Evolutionary conservation across 805 yeast genomes (phyloP), one percentile per base, ranked within the genome.

Genomic region (Wickerhamiella australiensis): DNA sequence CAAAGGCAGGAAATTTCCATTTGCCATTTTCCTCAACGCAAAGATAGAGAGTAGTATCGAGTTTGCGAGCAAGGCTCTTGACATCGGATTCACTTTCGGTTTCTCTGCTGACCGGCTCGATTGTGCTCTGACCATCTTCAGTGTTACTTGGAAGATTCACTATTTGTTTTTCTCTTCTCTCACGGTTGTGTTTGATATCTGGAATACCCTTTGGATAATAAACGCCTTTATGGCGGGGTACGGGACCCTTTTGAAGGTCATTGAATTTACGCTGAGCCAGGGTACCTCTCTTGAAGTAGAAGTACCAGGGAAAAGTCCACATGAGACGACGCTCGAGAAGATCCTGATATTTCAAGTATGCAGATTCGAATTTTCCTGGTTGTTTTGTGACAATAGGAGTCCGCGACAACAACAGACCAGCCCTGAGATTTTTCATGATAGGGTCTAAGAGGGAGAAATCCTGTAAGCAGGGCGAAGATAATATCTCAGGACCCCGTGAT

Each of bases 291-390:
- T 82, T 85, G 70, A 80, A 92, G 68, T 88, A 92, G 63, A 79
- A 88, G 76, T 86, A 86, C 58, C 82, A 79, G 4, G 98, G 97
- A 66, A 92, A 92, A 0, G 97, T 87, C 95, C 96, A 87, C 95
- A 88, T 87, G 57, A 92, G 72, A 59, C 97, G 76, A 61, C 80
- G 80, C 71, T 87, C 88, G 50, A 92, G 72, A 64, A 85, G 94
- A 47, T 78, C 76, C 65, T 88, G 95, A 64, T 92, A 92, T 49
- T 78, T 70, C 63, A 82, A 85, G 65, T 81, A 92, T 47, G 79
- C 78, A 52, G 70, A 61, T 58, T 86, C 96, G 57, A 90, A 82
- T 50, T 71, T 76, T 8, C 81, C 71, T 49, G 80, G 68, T 53
- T 84, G 90, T 9, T 84, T 81, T 2, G 95, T 85, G 43, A 92